A percentile compares a stretch with the other conserved stretches of the same genome.
These are phyloP conservation scores for Didymella pomorum DNA, from an alignment of 2,329 filamentous ascomycete species.

Conservation along the genomic window DNA sequence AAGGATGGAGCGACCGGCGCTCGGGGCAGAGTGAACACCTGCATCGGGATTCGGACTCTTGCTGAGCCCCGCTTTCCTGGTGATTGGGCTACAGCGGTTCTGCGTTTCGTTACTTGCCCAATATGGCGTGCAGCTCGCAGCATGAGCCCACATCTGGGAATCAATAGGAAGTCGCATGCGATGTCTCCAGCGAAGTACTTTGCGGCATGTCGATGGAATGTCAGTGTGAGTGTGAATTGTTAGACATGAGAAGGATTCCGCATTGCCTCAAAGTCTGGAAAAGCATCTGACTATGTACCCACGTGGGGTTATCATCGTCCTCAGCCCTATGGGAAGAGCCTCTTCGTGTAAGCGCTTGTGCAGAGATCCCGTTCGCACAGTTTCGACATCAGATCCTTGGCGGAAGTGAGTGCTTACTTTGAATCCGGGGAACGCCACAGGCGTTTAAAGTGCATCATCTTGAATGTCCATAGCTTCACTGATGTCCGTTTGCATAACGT, in stretches of 20 bases:
- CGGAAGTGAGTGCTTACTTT: slow-evolving; percentile 37
- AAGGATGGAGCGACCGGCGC: slow-evolving; percentile 11
- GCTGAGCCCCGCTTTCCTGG: slow-evolving; percentile 8
- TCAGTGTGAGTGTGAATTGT: neutral
- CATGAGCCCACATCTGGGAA: slow-evolving; percentile 12
- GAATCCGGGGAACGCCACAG: slow-evolving; percentile 4
- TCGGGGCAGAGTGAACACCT: slow-evolving; percentile 8
- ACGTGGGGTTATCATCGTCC: slow-evolving; percentile 22
- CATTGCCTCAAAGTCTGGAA: neutral
- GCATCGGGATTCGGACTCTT: slow-evolving; percentile 8
- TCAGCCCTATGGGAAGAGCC: slow-evolving; percentile 32
- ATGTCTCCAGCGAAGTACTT: neutral
- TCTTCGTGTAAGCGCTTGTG: slow-evolving; percentile 40
- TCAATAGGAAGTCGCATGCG: slow-evolving; percentile 9
- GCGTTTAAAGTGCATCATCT: slow-evolving; percentile 3
- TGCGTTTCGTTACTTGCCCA: slow-evolving; percentile 12
- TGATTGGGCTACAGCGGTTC: slow-evolving; percentile 14
- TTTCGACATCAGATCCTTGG: slow-evolving; percentile 28
- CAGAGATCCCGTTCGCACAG: slow-evolving; percentile 32
- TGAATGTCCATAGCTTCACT: neutral
- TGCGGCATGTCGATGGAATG: neutral
- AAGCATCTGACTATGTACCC: slow-evolving; percentile 18
- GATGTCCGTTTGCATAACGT: neutral
- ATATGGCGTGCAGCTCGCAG: slow-evolving; percentile 18
- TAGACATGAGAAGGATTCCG: neutral